Evolutionary conservation across 2,329 filamentous ascomycete species (phyloP).

Genomic region (Aureobasidium subglaciale): DNA sequence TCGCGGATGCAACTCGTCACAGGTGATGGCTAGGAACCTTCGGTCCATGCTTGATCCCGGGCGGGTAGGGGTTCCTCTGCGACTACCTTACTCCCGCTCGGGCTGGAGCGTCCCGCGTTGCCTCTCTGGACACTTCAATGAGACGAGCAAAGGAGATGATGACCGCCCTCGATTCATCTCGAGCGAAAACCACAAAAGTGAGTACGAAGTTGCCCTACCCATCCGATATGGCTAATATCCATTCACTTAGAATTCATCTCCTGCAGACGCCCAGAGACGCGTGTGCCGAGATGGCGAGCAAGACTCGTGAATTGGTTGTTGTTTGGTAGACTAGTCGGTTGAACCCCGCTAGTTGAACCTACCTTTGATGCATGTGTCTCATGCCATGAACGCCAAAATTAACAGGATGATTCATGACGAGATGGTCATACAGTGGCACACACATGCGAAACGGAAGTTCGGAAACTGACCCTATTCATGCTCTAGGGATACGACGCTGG

Average conservation of each 20-base stretch:
- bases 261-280: background rate
- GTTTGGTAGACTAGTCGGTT: constrained; percentile 14
- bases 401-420: constrained; percentile 3
- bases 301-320: constrained; percentile 4
- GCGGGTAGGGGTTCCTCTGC: constrained; percentile 6
- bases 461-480: constrained; percentile 6
- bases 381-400: constrained; percentile 7
- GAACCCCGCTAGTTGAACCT: constrained; percentile 13
- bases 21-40: constrained; percentile 10
- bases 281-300: constrained; percentile 8
- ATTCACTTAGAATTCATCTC: background rate
- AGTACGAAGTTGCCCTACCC: background rate
- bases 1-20: background rate
- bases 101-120: constrained; percentile 14
- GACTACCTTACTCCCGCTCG: constrained; percentile 9
- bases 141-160: background rate
- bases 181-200: background rate
- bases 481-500: constrained; percentile 65
- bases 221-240: background rate
- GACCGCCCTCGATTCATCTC: background rate
- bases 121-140: background rate
- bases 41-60: constrained; percentile 11
- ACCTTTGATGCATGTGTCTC: constrained; percentile 5
- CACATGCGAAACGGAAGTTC: constrained; percentile 6
- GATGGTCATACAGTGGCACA: constrained; percentile 1